Evolutionary conservation across 2,329 filamentous ascomycete species (phyloP).

Genomic region (Aspergillus fischeri): DNA sequence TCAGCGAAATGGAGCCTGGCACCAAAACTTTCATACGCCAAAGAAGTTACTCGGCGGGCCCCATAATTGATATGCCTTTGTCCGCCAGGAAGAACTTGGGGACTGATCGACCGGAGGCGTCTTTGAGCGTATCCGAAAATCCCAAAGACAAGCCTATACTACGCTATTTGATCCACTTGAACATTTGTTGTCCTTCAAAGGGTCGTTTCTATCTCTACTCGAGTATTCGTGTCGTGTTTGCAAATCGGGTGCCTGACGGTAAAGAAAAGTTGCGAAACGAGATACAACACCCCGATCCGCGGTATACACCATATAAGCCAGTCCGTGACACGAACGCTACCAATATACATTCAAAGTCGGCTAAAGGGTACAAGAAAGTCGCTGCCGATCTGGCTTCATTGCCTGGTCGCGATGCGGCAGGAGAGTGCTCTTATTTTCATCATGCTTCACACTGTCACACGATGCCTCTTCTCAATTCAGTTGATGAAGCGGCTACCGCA

Average conservation of each 20-base stretch:
- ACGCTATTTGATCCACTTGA: constrained; percentile 85
- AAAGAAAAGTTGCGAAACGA: constrained; percentile 92
- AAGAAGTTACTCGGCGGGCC: constrained; percentile 83
- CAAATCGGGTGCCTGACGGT: constrained; percentile 90
- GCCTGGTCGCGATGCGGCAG: constrained; percentile 2
- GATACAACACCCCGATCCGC: constrained; percentile 80
- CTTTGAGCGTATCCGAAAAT: constrained; percentile 42
- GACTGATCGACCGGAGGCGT: constrained; percentile 52
- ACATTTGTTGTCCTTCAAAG: constrained; percentile 82
- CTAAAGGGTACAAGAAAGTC: constrained; percentile 56
- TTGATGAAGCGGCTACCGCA: not conserved
- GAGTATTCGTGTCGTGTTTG: constrained; percentile 89
- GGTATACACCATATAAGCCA: constrained; percentile 79
- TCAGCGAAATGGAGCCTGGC: constrained; percentile 85
- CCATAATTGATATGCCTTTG: constrained; percentile 69
- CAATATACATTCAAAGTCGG: constrained; percentile 48
- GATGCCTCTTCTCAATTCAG: not conserved
- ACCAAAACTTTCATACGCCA: constrained; percentile 96
- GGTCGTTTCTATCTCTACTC: constrained; percentile 89
- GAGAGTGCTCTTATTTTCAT: constrained; percentile 7
- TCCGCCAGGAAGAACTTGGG: constrained; percentile 40
- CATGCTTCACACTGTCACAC: constrained; percentile 3
- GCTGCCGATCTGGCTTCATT: constrained; percentile 47
- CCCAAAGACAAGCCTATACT: constrained; percentile 61
- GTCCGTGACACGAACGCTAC: constrained; percentile 40